A percentile compares a stretch with the other conserved stretches of the same genome.
Conservation (phyloP, 306 rosid genomes). For the Vigna radiata region DNA sequence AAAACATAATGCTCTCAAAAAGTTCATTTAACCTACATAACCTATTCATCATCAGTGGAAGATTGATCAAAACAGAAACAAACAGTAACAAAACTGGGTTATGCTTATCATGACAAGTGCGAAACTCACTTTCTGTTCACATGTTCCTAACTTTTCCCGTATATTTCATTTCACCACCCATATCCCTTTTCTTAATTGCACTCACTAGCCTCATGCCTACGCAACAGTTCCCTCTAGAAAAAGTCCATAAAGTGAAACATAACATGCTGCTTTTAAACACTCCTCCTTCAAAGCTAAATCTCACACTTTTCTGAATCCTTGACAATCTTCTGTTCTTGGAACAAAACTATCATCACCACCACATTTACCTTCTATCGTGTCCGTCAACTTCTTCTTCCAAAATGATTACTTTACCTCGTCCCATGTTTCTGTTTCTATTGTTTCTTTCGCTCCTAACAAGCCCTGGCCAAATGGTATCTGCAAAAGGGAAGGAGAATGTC, state of each 20-base stretch:
- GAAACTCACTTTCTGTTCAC: slow-evolving; percentile 35
- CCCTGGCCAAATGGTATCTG: slow-evolving; percentile 3
- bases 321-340: slow-evolving; percentile 13
- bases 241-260: slow-evolving; percentile 38
- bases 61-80: too few relatives aligned
- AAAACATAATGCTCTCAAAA: too few relatives aligned
- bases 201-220: slow-evolving; percentile 48
- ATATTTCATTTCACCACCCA: slow-evolving; percentile 43
- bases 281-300: slow-evolving; percentile 26
- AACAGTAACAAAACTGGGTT: background rate
- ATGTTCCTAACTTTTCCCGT: slow-evolving; percentile 15
- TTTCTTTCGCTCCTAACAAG: slow-evolving; percentile 29
- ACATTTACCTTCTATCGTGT: too few relatives aligned
- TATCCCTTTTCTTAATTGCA: slow-evolving; percentile 44
- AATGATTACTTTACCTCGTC: slow-evolving; percentile 35
- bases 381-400: background rate
- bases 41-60: too few relatives aligned
- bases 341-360: slow-evolving; percentile 1
- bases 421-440: slow-evolving; percentile 17
- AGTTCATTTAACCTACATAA: too few relatives aligned
- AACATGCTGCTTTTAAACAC: slow-evolving; percentile 23
- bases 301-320: slow-evolving; percentile 8
- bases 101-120: slow-evolving; percentile 22
- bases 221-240: slow-evolving; percentile 9
- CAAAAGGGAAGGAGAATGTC: slow-evolving; percentile 46